phyloP scores from a whole-genome alignment of 768 basidiomycete species.

The Tulasnella calospora region DNA sequence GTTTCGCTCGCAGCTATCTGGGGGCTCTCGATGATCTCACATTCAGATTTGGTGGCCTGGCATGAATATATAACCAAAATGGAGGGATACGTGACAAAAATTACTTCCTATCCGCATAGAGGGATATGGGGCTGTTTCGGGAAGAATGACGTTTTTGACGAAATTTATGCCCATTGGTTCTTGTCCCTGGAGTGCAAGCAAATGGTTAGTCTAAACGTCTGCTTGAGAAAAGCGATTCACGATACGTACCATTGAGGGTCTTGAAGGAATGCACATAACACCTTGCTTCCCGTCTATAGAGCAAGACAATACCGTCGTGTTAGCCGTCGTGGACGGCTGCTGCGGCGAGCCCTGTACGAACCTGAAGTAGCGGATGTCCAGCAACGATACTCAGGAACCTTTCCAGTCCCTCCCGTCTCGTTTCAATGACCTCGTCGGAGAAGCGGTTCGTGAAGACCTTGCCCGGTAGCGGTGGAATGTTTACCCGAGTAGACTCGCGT shows the following conservation, averaged over 20 bases:
- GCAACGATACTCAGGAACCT: slow-evolving; percentile 94
- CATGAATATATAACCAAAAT: not conserved
- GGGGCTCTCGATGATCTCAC: too few relatives aligned
- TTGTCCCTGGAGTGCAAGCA: not conserved
- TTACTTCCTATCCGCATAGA: not conserved
- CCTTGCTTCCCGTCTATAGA: slow-evolving; percentile 85
- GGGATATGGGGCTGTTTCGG: not conserved
- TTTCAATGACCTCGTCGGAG: slow-evolving; percentile 95
- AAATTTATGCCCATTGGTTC: not conserved
- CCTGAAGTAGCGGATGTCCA: slow-evolving; percentile 94
- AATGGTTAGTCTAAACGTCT: not conserved
- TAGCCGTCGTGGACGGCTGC: not conserved
- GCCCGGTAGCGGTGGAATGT: slow-evolving; percentile 94
- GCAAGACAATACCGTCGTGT: not conserved
- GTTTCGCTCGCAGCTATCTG: too few relatives aligned
- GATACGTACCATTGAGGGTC: slow-evolving; percentile 69
- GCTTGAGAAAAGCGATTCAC: not conserved
- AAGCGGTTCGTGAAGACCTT: slow-evolving; percentile 99
- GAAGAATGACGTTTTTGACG: not conserved
- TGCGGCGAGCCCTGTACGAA: slow-evolving; percentile 32
- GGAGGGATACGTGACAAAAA: not conserved
- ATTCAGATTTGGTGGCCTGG: not conserved
- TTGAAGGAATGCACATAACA: slow-evolving; percentile 91
- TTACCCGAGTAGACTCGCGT: slow-evolving; percentile 93
- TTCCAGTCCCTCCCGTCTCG: slow-evolving; percentile 85